Base-by-base conservation (phyloP, 2,329 filamentous ascomycete species). In the Botrytis elliptica region DNA sequence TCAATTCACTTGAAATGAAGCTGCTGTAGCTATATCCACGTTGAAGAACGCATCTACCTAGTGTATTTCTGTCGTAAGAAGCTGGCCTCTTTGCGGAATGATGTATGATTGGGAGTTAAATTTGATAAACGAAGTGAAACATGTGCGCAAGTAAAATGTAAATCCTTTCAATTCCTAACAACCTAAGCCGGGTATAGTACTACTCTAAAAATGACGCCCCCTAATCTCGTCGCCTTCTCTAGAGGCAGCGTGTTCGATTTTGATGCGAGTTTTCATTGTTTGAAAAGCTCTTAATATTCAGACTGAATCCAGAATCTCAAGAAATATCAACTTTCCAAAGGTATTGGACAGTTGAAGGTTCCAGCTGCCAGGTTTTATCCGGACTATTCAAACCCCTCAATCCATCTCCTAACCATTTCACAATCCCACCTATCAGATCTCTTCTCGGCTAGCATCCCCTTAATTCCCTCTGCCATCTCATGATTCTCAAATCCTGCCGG, bases 391-490 rank as follows among this genome's bases (percentile, higher is more conserved):
- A 73, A 70, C 1, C 65, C 42, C 8, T 73, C 52, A 33, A 78
- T 63, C 78, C 78, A 79, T 22, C 38, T 20, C 55, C 78, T 68
- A 38, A 79, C 78, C 6, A 63, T 72, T 20, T 55, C 71, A 64
- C 75, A 78, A 22, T 64, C 70, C 78, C 78, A 79, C 36, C 78
- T 75, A 46, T 73, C 67, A 0, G 75, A 75, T 55, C 71, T 62
- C 16, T 77, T 75, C 22, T 29, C 20, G 33, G 70, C 72, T 0
- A 77, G 18, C 79, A 80, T 80, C 3, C 57, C 62, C 55, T 68
- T 75, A 20, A 81, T 79, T 20, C 79, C 79, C 14, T 74, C 73
- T 25, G 68, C 76, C 71, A 81, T 75, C 7, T 62, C 67, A 66
- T 79, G 77, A 10, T 74, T 62, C 9, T 77, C 73, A 42, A 80